Percentiles rank a stretch among this genome's conserved stretches.
These are phyloP conservation scores for Diaporthe humulicola DNA, from an alignment of 2,329 filamentous ascomycete species.

Conservation along the genomic window DNA sequence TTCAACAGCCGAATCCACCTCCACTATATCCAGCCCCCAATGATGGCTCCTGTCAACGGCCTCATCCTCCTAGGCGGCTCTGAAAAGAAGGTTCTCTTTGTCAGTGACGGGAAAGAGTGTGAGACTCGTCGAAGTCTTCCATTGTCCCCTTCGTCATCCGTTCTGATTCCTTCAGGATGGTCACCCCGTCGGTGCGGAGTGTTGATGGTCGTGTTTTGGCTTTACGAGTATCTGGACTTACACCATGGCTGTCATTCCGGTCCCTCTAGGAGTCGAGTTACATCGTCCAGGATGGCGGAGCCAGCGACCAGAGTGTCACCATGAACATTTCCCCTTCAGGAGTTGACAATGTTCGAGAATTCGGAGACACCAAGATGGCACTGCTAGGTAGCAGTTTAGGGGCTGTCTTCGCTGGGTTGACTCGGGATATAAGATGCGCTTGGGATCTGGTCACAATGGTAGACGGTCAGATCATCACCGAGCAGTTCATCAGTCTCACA, in stretches of 20 bases:
- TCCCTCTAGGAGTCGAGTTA: constrained; percentile 26
- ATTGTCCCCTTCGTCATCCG: constrained; percentile 3
- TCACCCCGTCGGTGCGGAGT: constrained; percentile 28
- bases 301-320: constrained; percentile 13
- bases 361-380: constrained; percentile 23
- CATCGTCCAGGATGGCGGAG: not conserved
- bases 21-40: constrained; percentile 23
- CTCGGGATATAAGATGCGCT: constrained; percentile 34
- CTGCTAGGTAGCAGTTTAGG: constrained; percentile 23
- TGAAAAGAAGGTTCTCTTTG: not conserved
- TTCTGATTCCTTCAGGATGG: constrained; percentile 37
- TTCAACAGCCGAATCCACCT: not conserved
- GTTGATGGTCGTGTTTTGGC: not conserved
- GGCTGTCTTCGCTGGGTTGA: not conserved
- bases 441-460: not conserved
- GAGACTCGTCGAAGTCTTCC: constrained; percentile 14
- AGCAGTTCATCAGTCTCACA: constrained; percentile 3
- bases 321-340: not conserved
- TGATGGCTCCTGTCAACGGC: constrained; percentile 13
- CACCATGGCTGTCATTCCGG: not conserved
- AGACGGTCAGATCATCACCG: not conserved
- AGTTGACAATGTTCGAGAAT: not conserved
- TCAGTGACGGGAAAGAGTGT: constrained; percentile 3
- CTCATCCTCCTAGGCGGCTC: constrained; percentile 36
- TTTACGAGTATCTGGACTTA: not conserved